Base-by-base conservation (phyloP, 2,329 filamentous ascomycete species). In the Rugonectria rugulosa region DNA sequence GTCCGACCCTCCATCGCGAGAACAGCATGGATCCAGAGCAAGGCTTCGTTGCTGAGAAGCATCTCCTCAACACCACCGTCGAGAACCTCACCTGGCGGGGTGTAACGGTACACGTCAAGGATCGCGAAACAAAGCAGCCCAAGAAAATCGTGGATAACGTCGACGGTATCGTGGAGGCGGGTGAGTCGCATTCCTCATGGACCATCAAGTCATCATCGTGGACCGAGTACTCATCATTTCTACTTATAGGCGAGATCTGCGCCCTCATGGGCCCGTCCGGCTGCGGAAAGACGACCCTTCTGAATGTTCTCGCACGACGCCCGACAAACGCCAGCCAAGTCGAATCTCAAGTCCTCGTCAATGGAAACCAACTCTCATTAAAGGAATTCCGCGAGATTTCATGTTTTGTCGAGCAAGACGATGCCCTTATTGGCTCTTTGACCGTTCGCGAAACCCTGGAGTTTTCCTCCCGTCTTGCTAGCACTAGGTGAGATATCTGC, bases 371-470 rank as follows among this genome's bases (percentile, higher is more conserved):
- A 4, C 74, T 86, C 4, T 79, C 85, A 1, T 73, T 78, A 7
- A 70, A 77, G 7, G 76, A 77, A 0, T 88, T 94, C 63, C 84
- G 85, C 15, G 79, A 83, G 42, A 79, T 94, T 44, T 88, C 84
- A 50, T 86, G 86, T 41, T 96, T 92, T 68, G 92, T 96, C 19
- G 92, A 96, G 76, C 92, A 96, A 72, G 91, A 96, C 62, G 92
- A 96, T 77, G 88, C 90, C 1, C 79, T 96, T 11, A 89, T 94
- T 45, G 92, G 91, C 5, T 88, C 88, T 0, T 77, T 96, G 61
- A 96, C 91, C 0, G 90, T 94, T 8, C 80, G 83, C 23, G 92
- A 96, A 76, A 96, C 91, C 0, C 75, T 96, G 57, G 77, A 86
- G 59, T 96, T 96, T 71, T 88, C 90, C 0, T 89, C 91, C 0